Base-by-base conservation (phyloP, 345 rosid species). In the Murraya koenigii region DNA sequence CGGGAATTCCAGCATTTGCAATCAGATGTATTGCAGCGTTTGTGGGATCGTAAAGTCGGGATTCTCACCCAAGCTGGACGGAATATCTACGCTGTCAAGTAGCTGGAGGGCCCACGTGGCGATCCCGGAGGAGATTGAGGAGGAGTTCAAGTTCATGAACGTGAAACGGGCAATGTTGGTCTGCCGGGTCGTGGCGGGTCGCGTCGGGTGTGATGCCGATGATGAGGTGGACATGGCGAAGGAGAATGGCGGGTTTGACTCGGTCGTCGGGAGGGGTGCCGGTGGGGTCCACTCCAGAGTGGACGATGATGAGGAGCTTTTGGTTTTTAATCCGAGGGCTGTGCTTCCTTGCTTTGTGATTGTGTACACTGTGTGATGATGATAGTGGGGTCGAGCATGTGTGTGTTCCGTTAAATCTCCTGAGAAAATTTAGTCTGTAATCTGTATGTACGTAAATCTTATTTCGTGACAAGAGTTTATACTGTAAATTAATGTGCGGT, bases 331-430 rank as follows among this genome's bases (percentile, higher is more conserved):
- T 89, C 99, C 99, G 28, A 90, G 97, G 94, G 98, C 98, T 66
- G 95, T 94, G 85, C 98, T 96, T 82, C 97, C 99, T 77, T 96
- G 98, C 88, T 96, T 94, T 72, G 93, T 91, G 52, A 92, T 96
- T 23, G 97, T 96, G 76, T 96, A 92, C 79, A 83, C 91, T 3
- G 87, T 74, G 69, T 71, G 72, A 77, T 9, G 72, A 77, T 9
- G 19, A 5, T 7, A 52, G 85, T 80, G 75, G 49, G 3, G 5
- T 3, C 78, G 80, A 79, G 58, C 0, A 15, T 3, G 49, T 13
- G 17, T 10, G 75, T 76, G 77, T 9, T 72, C 77, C 78, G 71
- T 58, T 59, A 26, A 19, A 10, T n/a, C 26, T 17, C 3, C 10
- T 15, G 33, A 19, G 25, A 60, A 64, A 39, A 10, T 20, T 75